A percentile compares a stretch with the other conserved stretches of the same genome.
phyloP scores from a whole-genome alignment of 106 monocot species.

The Dioscorea zingiberensis region DNA sequence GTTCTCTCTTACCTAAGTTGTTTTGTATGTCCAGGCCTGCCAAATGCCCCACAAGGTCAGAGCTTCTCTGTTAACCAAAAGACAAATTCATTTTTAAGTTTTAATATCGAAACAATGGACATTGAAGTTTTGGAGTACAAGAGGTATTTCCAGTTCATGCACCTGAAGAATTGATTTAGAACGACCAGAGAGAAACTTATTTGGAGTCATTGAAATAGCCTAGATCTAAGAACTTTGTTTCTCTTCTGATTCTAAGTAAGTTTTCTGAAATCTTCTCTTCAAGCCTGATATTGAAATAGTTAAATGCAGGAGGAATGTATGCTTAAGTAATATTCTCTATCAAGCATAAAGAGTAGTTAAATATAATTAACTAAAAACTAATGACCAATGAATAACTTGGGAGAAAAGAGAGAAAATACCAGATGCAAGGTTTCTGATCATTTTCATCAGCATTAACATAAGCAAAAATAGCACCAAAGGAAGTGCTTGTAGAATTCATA shows the following conservation, averaged over 20 bases:
- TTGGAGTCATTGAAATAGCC: constrained; percentile 80
- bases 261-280: constrained; percentile 86
- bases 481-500: too few relatives aligned
- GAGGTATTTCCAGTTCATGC: background rate
- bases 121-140: background rate
- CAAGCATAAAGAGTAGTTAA: too few relatives aligned
- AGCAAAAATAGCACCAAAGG: too few relatives aligned
- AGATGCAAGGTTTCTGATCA: too few relatives aligned
- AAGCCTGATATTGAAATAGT: constrained; percentile 44
- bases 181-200: constrained; percentile 80
- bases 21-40: constrained; percentile 30
- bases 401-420: too few relatives aligned
- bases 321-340: too few relatives aligned
- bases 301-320: too few relatives aligned
- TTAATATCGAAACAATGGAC: background rate
- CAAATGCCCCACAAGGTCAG: constrained; percentile 54
- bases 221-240: constrained; percentile 94
- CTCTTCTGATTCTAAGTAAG: constrained; percentile 92
- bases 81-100: constrained; percentile 3
- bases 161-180: constrained; percentile 86
- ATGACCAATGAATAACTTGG: too few relatives aligned
- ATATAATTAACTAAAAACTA: too few relatives aligned
- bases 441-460: too few relatives aligned
- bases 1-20: constrained; percentile 42
- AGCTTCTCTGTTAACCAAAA: constrained; percentile 54